Base-by-base conservation (phyloP, 495 filamentous ascomycete genomes). In the Tuber calosporum region DNA sequence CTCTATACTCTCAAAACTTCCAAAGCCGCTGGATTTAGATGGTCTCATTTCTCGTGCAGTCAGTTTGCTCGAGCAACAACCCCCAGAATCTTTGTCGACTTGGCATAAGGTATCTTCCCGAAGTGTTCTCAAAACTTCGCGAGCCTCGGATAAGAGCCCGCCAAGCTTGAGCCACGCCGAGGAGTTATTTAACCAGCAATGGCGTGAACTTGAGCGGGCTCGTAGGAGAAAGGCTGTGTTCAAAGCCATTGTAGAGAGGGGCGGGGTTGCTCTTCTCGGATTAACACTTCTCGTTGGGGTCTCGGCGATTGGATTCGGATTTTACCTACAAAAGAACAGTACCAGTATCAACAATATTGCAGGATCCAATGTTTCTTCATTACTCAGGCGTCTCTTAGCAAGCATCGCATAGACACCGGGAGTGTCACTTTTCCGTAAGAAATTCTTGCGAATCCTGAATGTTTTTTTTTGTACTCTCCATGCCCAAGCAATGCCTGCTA, bases 81-180 rank as follows among this genome's bases (percentile, higher is more conserved):
- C 94, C 17, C 96, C 95, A 1, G 90, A 93, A 81, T 84, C 83
- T 1, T 82, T 99, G 66, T 87, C 86, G 22, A 84, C 86, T 34
- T 98, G 96, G 94, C 83, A 85, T 69, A 82, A 77, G 38, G 89
- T 99, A 58, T 91, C 93, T 3, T 77, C 80, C 38, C 86, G 86
- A 80, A 96, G 93, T 78, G 93, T 96, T 2, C 86, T 99, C 43
- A 97, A 97, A 80, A 96, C 94, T 0, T 89, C 90, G 0, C 85
- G 88, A 13, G 83, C 82, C 22, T 79, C 84, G 19, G 72, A 82
- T 13, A 79, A 40, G 86, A 90, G 71, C 85, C 83, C 4, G 30
- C 40, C 38, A 38, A 67, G 69, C 67, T 82, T 91, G n/a, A 76
- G 84, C 13, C 87, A 93, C 39, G 92, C 90, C 0, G 82, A 89